A percentile compares a stretch with the other conserved stretches of the same genome.
Conservation (phyloP, 1,284 basidiomycete genomes). For the Polyporus tsugae region DNA sequence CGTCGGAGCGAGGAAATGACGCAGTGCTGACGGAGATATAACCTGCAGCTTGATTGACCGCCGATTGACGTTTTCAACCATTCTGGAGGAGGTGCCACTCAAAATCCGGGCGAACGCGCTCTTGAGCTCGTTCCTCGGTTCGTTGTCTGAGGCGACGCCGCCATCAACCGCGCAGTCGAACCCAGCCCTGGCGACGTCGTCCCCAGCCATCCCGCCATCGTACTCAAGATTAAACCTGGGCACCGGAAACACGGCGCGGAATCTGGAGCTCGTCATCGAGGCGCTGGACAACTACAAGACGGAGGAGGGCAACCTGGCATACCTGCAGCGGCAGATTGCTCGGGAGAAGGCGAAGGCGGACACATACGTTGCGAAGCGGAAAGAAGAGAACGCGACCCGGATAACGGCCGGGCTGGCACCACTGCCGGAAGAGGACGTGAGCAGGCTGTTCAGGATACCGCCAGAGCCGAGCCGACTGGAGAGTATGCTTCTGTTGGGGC, state of each 20-base stretch:
- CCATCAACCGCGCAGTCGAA: slow-evolving; percentile 47
- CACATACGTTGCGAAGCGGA: slow-evolving; percentile 80
- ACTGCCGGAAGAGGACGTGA: slow-evolving; percentile 87
- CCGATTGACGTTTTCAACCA: slow-evolving; percentile 88
- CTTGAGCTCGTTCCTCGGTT: slow-evolving; percentile 85
- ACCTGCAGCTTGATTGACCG: slow-evolving; percentile 79
- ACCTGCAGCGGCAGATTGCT: slow-evolving; percentile 90
- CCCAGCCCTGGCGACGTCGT: slow-evolving; percentile 48
- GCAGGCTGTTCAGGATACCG: slow-evolving; percentile 87
- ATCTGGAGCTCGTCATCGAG: slow-evolving; percentile 86
- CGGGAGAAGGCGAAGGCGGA: slow-evolving; percentile 91
- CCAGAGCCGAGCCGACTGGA: slow-evolving; percentile 92
- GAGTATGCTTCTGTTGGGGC: slow-evolving; percentile 87
- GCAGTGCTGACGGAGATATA: slow-evolving; percentile 24
- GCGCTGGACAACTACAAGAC: slow-evolving; percentile 87
- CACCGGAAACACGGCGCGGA: slow-evolving; percentile 65
- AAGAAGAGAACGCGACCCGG: slow-evolving; percentile 89
- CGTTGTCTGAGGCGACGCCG: slow-evolving; percentile 55
- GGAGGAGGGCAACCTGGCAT: slow-evolving; percentile 94
- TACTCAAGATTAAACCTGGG: slow-evolving; percentile 71
- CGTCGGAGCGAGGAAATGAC: slow-evolving; percentile 31
- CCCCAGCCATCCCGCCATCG: slow-evolving; percentile 57
- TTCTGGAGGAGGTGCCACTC: slow-evolving; percentile 92
- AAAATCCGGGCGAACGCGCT: slow-evolving; percentile 90
- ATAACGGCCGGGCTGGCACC: slow-evolving; percentile 88